A percentile compares a stretch with the other conserved stretches of the same genome.
Conservation (phyloP, 1,284 basidiomycete species). For the Exobasidium cylindrosporum region DNA sequence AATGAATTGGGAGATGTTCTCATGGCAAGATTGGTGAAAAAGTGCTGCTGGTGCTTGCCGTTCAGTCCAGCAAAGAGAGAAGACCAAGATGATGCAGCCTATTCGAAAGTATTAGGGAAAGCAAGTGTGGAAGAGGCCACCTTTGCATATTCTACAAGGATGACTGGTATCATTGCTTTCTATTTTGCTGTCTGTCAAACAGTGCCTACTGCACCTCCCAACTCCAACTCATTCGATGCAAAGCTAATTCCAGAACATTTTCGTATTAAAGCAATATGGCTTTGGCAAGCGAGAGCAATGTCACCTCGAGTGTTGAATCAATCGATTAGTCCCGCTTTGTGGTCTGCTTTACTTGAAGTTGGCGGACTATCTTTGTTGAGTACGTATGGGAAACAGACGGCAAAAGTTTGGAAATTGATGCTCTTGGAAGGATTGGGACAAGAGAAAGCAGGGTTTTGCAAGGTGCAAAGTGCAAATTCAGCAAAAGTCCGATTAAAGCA, state of each 20-base stretch:
- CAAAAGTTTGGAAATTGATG: slow-evolving; percentile 39
- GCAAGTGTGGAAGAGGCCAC: slow-evolving; percentile 59
- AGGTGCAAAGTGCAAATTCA: slow-evolving; percentile 32
- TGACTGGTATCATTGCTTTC: slow-evolving; percentile 78
- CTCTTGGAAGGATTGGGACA: slow-evolving; percentile 33
- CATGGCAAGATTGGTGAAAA: slow-evolving; percentile 79
- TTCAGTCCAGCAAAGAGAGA: slow-evolving; percentile 54
- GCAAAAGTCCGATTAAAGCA: slow-evolving; percentile 46
- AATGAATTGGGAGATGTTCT: slow-evolving; percentile 70
- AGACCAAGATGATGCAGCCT: slow-evolving; percentile 59
- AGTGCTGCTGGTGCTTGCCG: slow-evolving; percentile 63
- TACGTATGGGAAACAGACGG: slow-evolving; percentile 41
- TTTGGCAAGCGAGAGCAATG: slow-evolving; percentile 42
- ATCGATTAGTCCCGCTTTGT: slow-evolving; percentile 40
- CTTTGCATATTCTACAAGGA: slow-evolving; percentile 70
- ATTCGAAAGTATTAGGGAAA: slow-evolving; percentile 70
- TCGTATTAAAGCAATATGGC: slow-evolving; percentile 43
- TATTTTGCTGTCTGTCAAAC: slow-evolving; percentile 70
- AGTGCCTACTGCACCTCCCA: slow-evolving; percentile 9
- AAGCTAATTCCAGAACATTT: slow-evolving; percentile 25
- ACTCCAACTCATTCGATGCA: slow-evolving; percentile 12
- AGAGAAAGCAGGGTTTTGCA: slow-evolving; percentile 29
- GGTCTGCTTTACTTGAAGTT: slow-evolving; percentile 46
- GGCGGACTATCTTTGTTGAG: slow-evolving; percentile 28
- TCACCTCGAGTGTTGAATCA: slow-evolving; percentile 40